Conservation (phyloP, 108 stramenopile species). For the Licmophora abbreviata region DNA sequence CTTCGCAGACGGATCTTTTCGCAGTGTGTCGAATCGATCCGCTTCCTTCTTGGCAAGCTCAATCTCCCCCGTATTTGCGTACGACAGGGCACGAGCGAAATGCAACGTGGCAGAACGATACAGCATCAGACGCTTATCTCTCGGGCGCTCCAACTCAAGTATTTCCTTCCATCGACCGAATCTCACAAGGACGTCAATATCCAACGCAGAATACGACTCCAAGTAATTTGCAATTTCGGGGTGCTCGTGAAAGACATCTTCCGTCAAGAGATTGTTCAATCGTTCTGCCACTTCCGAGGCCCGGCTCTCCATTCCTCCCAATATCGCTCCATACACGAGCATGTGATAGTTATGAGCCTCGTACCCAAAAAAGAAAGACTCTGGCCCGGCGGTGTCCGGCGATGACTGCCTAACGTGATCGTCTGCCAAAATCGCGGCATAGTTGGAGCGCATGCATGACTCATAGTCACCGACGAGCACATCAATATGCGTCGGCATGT, state of each 20-base stretch:
- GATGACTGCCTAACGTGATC: slow-evolving; percentile 42
- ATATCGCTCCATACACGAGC: slow-evolving; percentile 66
- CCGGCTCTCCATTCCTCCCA: slow-evolving; percentile 73
- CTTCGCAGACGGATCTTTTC: slow-evolving; percentile 49
- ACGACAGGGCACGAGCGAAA: slow-evolving; percentile 61
- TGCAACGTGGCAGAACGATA: slow-evolving; percentile 53
- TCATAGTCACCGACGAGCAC: slow-evolving; percentile 83
- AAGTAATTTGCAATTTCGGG: slow-evolving; percentile 68
- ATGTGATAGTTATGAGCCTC: slow-evolving; percentile 84
- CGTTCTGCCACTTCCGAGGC: slow-evolving; percentile 56
- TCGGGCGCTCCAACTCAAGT: slow-evolving; percentile 44
- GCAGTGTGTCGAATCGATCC: slow-evolving; percentile 46
- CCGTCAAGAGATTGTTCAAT: slow-evolving; percentile 43
- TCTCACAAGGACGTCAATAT: slow-evolving; percentile 75
- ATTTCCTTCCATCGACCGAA: slow-evolving; percentile 83
- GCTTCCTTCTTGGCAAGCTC: slow-evolving; percentile 52
- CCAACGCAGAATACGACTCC: slow-evolving; percentile 73
- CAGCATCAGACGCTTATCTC: slow-evolving; percentile 61
- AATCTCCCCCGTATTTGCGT: slow-evolving; percentile 44
- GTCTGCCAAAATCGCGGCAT: slow-evolving; percentile 64
- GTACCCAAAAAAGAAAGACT: slow-evolving; percentile 83
- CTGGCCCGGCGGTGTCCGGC: slow-evolving; percentile 62
- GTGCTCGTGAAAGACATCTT: slow-evolving; percentile 58
- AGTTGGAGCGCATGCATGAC: slow-evolving; percentile 63
- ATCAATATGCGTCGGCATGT: slow-evolving; percentile 85